A percentile compares a stretch with the other conserved stretches of the same genome.
Evolutionary conservation across 2,329 filamentous ascomycete genomes (phyloP).

Genomic region (Hymenoscyphus repandus): DNA sequence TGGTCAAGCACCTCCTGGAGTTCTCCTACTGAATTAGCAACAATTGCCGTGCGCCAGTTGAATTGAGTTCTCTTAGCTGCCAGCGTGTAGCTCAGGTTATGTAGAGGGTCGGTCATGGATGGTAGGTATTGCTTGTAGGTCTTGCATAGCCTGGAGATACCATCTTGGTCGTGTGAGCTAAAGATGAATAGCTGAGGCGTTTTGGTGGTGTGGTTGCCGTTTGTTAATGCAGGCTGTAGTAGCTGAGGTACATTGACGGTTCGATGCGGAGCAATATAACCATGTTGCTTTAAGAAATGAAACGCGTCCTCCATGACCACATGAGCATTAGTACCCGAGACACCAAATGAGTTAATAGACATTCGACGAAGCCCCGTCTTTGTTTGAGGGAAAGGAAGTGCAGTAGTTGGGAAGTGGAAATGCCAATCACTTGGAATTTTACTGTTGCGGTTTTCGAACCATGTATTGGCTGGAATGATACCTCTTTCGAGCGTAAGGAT

Average conservation of each 20-base stretch:
- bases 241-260: not conserved
- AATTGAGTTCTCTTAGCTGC: not conserved
- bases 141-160: not conserved
- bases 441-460: not conserved
- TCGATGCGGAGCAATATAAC: not conserved
- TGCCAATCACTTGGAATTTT: not conserved
- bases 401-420: not conserved
- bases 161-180: not conserved
- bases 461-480: not conserved
- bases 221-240: not conserved
- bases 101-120: not conserved
- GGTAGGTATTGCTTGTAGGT: not conserved
- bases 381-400: not conserved
- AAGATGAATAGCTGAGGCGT: not conserved
- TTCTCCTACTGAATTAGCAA: not conserved
- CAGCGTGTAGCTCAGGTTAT: not conserved
- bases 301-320: slow-evolving; percentile 7
- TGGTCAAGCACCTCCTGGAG: not conserved
- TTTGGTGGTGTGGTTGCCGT: not conserved
- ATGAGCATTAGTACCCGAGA: slow-evolving; percentile 30
- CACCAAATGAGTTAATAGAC: slow-evolving; percentile 22
- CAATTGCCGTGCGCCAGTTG: not conserved
- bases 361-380: not conserved
- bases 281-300: not conserved
- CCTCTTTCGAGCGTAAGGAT: not conserved